Conservation (phyloP, 257 asterid species). For the Forsythia viridissima region DNA sequence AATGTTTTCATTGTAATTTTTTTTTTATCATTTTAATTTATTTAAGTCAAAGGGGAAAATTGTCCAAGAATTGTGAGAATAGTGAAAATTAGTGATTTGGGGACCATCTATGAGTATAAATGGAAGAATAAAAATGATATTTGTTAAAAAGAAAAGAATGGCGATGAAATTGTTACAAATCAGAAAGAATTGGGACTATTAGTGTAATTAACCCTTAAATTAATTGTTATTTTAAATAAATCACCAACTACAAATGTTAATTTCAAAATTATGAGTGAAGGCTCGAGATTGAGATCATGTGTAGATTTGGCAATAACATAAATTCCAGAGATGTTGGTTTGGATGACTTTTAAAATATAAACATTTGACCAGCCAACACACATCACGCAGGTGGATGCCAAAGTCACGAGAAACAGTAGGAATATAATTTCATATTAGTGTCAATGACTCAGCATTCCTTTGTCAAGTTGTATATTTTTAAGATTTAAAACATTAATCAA, state of each 20-base stretch:
- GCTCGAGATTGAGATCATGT: constrained; percentile 15
- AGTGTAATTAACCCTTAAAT: too few relatives aligned
- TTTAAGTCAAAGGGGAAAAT: too few relatives aligned
- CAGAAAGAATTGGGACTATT: too few relatives aligned
- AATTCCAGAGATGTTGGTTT: constrained; percentile 18
- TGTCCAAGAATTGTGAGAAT: too few relatives aligned
- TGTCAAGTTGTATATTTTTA: background rate
- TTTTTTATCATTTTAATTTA: too few relatives aligned
- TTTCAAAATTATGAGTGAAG: background rate
- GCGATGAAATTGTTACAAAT: too few relatives aligned
- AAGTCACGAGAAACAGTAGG: constrained; percentile 26
- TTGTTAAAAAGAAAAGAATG: too few relatives aligned
- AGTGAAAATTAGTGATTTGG: too few relatives aligned
- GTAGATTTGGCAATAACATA: constrained; percentile 1
- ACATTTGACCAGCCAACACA: constrained; percentile 28
- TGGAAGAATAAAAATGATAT: too few relatives aligned
- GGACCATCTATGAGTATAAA: too few relatives aligned
- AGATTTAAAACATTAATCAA: background rate
- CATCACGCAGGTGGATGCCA: constrained; percentile 30
- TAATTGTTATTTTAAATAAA: background rate
- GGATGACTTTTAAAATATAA: constrained; percentile 5
- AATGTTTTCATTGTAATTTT: too few relatives aligned
- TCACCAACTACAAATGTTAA: background rate
- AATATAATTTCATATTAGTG: constrained; percentile 17
- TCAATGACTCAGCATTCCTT: constrained; percentile 20